Conservation (phyloP, 1,284 basidiomycete species). For the Polyporus tsugae region DNA sequence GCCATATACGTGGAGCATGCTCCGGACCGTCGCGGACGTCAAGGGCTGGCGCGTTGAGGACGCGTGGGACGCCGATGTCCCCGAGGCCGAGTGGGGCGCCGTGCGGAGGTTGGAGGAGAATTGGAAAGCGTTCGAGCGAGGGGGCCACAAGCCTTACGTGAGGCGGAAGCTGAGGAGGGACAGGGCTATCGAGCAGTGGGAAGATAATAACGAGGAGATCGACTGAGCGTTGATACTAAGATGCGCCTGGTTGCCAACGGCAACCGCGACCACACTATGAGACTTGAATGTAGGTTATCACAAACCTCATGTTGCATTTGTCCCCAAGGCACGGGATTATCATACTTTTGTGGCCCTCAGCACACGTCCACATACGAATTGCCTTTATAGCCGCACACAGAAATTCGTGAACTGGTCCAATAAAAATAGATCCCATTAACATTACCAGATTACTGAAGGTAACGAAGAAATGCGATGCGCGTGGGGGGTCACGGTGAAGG, state of each 20-base stretch:
- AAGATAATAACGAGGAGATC: conserved; percentile 27
- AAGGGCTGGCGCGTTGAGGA: conserved; percentile 74
- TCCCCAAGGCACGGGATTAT: not conserved
- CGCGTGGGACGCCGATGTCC: conserved; percentile 52
- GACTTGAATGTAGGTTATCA: not conserved
- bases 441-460: conserved; percentile 11
- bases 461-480: not conserved
- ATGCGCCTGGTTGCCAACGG: not conserved
- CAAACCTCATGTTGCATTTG: not conserved
- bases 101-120: conserved; percentile 72
- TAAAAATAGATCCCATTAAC: conserved; percentile 3
- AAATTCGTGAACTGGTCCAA: not conserved
- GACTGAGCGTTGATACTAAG: conserved; percentile 14
- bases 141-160: conserved; percentile 47
- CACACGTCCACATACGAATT: not conserved
- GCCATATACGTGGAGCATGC: conserved; percentile 73
- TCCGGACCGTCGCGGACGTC: conserved; percentile 65
- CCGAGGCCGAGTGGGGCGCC: conserved; percentile 57
- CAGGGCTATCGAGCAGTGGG: conserved; percentile 37
- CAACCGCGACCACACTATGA: not conserved
- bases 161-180: conserved; percentile 33
- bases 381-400: not conserved
- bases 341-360: not conserved
- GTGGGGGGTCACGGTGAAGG: too few relatives aligned
- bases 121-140: conserved; percentile 65